Conservation (phyloP, 208 protist species). For the Leishmania braziliensis region DNA sequence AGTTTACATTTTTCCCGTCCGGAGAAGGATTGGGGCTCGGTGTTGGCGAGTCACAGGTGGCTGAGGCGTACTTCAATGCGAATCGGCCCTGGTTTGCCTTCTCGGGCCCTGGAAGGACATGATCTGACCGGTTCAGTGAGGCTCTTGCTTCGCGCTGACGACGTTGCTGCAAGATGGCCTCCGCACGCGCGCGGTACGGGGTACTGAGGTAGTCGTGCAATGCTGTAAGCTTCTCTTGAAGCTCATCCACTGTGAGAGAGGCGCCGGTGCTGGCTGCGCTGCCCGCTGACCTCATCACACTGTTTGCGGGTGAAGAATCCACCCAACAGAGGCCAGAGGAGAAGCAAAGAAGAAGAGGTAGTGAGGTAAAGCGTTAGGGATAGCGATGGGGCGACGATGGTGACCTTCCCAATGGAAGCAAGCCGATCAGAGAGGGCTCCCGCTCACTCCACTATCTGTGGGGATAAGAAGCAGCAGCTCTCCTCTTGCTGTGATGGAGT, state of each 20-base stretch:
- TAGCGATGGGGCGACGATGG: neutral
- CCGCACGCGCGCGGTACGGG: conserved; percentile 26
- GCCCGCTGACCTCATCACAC: neutral
- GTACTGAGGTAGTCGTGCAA: conserved; percentile 39
- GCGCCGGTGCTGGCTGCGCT: neutral
- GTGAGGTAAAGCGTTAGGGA: neutral
- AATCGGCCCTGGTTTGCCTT: neutral
- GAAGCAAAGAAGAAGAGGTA: neutral
- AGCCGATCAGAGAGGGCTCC: neutral
- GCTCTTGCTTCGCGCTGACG: conserved; percentile 19
- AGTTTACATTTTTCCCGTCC: neutral
- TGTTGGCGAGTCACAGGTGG: neutral
- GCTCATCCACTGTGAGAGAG: conserved; percentile 27
- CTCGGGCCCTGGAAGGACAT: neutral
- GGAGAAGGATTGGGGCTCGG: neutral
- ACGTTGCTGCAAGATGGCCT: conserved; percentile 23
- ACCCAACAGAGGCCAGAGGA: neutral
- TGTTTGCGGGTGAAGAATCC: neutral
- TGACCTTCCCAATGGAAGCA: neutral
- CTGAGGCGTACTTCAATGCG: neutral
- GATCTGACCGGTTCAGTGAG: neutral
- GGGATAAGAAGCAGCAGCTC: neutral
- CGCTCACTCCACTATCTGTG: neutral
- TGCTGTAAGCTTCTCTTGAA: conserved; percentile 23
- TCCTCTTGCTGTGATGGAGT: neutral